These are phyloP conservation scores for Verticillium dahliae DNA, from an alignment of 2,329 filamentous ascomycete genomes.

Conservation along the genomic window DNA sequence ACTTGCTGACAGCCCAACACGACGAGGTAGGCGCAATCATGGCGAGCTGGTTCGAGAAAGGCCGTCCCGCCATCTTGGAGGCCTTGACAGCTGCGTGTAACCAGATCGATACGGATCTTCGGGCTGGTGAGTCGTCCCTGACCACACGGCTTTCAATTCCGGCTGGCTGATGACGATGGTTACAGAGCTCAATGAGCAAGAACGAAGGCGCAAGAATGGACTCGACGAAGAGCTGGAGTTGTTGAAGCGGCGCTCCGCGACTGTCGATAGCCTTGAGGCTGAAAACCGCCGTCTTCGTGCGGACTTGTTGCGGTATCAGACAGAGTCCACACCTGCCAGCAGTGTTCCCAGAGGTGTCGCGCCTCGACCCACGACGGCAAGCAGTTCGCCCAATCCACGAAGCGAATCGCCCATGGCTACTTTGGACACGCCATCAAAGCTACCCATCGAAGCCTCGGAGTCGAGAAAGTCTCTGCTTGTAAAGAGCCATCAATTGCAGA, in stretches of 20 bases:
- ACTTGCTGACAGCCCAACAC: neutral
- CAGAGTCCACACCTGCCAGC: slow-evolving; percentile 3
- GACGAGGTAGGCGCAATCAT: slow-evolving; percentile 16
- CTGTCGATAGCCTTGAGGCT: slow-evolving; percentile 28
- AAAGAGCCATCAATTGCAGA: slow-evolving; percentile 23
- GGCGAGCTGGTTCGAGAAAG: slow-evolving; percentile 31
- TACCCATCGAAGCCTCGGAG: neutral
- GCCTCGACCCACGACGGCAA: neutral
- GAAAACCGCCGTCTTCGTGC: slow-evolving; percentile 34
- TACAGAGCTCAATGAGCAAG: slow-evolving; percentile 18
- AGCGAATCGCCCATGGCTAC: neutral
- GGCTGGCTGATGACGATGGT: slow-evolving; percentile 5
- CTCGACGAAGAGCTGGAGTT: slow-evolving; percentile 23
- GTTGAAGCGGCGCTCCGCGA: slow-evolving; percentile 22
- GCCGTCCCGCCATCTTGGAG: slow-evolving; percentile 31
- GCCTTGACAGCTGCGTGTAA: slow-evolving; percentile 32
- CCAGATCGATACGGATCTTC: slow-evolving; percentile 29
- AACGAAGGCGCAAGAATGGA: slow-evolving; percentile 4
- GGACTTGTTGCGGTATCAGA: slow-evolving; percentile 25
- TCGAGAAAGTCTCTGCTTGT: slow-evolving; percentile 1
- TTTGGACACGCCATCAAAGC: neutral
- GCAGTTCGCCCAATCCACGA: neutral
- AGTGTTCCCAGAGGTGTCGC: neutral
- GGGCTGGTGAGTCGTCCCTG: slow-evolving; percentile 21
- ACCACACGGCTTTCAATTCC: neutral